Base-by-base conservation (phyloP, 2,329 filamentous ascomycete species). In the Ambrosiella cleistominuta region DNA sequence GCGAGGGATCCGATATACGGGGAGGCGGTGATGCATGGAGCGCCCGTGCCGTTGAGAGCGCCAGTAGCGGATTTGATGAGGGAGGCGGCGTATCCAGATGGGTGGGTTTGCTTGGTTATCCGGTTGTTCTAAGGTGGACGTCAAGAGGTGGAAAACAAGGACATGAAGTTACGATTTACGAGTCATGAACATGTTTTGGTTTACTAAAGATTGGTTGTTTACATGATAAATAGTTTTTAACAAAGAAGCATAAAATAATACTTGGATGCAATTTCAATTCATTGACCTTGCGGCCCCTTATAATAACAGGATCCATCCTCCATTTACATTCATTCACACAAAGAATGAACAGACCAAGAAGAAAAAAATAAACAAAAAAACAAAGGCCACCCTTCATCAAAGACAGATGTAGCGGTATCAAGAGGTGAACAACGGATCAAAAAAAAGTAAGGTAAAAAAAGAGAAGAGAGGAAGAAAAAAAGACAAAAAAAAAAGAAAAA, bases 41-140 rank as follows among this genome's bases (percentile, higher is more conserved):
- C 83, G 1, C 77, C 82, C 0, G 79, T 95, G 60, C 91, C 93
- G 0, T 85, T 97, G 72, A 71, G 74, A 60, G 86, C 89, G 1
- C 83, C 83, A 27, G 70, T 98, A 15, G 86, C 88, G 66, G 91
- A 96, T 52, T 68, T 98, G 60, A 86, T 93, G 71, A 78, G 82
- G 59, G 85, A 85, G 65, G 85, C 86, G 3, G 82, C 88, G 1
- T 97, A 96, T 73, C 82, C 88, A 0, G 93, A 98, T 70, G 93
- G 93, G 0, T 98, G 90, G 85, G 69, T 95, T 35, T 88, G 88
- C 68, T 70, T 96, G 47, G 86, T 88, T 56, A 79, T 96, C n/a
- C 49, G 56, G 35, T 35, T 60, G 55, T 60, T 60, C 37, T 60
- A 35, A 27, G 42, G 13, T 13, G 9, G 11, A 47, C 2, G 44